phyloP scores from a whole-genome alignment of 176 grass and related monocot species.

The Carex kokanica region DNA sequence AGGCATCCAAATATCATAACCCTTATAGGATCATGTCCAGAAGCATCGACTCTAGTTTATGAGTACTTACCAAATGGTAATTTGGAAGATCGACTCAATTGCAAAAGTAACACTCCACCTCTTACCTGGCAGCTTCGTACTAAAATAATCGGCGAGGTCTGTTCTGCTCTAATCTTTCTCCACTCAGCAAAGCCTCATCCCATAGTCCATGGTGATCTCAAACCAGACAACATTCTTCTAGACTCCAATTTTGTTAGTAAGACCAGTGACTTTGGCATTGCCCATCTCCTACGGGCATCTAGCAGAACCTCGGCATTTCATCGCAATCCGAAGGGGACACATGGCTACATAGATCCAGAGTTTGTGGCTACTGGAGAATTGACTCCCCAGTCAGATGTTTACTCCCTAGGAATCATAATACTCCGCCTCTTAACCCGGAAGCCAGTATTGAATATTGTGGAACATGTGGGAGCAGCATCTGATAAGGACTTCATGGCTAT shows the following conservation, averaged over 20 bases:
- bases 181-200: slow-evolving; percentile 44
- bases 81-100: slow-evolving; percentile 46
- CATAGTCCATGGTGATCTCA: slow-evolving; percentile 54
- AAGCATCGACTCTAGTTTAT: slow-evolving; percentile 42
- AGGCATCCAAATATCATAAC: slow-evolving; percentile 60
- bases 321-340: slow-evolving; percentile 39
- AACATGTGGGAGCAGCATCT: slow-evolving; percentile 34
- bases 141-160: slow-evolving; percentile 44
- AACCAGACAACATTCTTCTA: slow-evolving; percentile 58
- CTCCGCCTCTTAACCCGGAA: slow-evolving; percentile 45
- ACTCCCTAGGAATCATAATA: slow-evolving; percentile 53
- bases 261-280: slow-evolving; percentile 48
- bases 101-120: slow-evolving; percentile 24
- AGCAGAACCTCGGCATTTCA: slow-evolving; percentile 38
- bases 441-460: slow-evolving; percentile 23
- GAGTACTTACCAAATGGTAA: slow-evolving; percentile 53
- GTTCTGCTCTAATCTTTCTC: slow-evolving; percentile 57
- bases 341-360: slow-evolving; percentile 51
- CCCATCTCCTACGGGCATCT: slow-evolving; percentile 33
- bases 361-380: slow-evolving; percentile 36
- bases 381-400: slow-evolving; percentile 41
- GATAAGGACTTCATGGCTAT: slow-evolving; percentile 32
- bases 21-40: slow-evolving; percentile 52
- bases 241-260: slow-evolving; percentile 56
- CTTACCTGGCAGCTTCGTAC: slow-evolving; percentile 48